Evolutionary conservation across 495 filamentous ascomycete species (phyloP).

Genomic region (Penicillium coprophilum): DNA sequence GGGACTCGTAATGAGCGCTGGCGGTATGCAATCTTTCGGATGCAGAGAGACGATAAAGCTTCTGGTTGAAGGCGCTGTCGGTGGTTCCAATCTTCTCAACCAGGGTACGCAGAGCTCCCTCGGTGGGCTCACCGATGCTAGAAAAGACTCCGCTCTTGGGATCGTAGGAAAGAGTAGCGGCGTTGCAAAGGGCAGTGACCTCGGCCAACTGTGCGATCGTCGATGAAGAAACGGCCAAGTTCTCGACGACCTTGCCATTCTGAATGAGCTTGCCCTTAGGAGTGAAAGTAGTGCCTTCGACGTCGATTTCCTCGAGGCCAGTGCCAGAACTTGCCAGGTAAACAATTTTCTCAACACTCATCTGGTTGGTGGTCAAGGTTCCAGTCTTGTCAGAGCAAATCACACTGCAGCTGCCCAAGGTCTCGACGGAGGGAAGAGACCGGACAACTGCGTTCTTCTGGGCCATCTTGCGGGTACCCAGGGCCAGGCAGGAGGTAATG

Average conservation of each 20-base stretch:
- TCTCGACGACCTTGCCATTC: conserved; percentile 64
- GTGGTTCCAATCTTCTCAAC: conserved; percentile 91
- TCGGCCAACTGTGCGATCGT: conserved; percentile 81
- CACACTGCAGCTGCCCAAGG: conserved; percentile 96
- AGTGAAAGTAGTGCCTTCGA: conserved; percentile 92
- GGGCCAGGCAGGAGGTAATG: conserved; percentile 93
- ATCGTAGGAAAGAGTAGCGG: conserved; percentile 80
- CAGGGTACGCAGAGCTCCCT: conserved; percentile 87
- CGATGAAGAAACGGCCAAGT: conserved; percentile 71
- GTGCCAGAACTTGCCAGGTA: conserved; percentile 71
- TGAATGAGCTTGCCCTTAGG: conserved; percentile 72
- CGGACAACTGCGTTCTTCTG: conserved; percentile 96
- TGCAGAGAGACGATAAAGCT: conserved; percentile 45
- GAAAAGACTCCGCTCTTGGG: conserved; percentile 67
- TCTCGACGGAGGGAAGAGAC: conserved; percentile 95
- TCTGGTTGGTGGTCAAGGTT: conserved; percentile 97
- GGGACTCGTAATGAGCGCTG: conserved; percentile 81
- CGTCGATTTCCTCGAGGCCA: conserved; percentile 80
- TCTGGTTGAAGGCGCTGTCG: conserved; percentile 55
- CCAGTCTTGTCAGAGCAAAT: conserved; percentile 99
- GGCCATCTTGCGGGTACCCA: conserved; percentile 97
- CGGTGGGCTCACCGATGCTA: conserved; percentile 93
- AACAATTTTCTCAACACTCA: conserved; percentile 95
- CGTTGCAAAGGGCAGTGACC: conserved; percentile 89
- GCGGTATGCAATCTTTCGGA: conserved; percentile 69